Evolutionary conservation across 441 rosid species (phyloP), one percentile per base, ranked within the genome.

Genomic region (Populus hybrid): DNA sequence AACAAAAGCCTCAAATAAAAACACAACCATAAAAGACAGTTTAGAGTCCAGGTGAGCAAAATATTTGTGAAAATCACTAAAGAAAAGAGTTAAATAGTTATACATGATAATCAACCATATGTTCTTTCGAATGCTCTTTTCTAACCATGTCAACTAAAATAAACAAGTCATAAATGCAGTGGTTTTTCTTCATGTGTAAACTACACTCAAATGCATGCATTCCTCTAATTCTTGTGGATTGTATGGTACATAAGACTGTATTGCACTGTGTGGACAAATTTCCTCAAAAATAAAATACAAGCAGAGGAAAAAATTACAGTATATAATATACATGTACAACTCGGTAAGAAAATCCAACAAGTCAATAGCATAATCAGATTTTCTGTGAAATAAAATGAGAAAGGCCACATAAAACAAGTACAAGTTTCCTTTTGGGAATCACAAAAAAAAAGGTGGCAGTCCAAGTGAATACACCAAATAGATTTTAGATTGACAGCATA

Each of bases 1-100:
- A 40, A 77, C 71, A 40, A 28, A 24, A 64, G 18, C 23, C 46
- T 19, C 74, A 42, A 67, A 32, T n/a, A 7, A 42, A 23, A 40
- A 11, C 28, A 35, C 80, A 64, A n/a, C 21, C 28, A 30, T 72
- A 40, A 63, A 24, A 81, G 67, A 35, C 34, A 68, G 26, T 61
- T n/a, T 16, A 9, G 5, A 50, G 28, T 64, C 38, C 10, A 38
- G 8, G 23, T 26, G 12, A 1, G 16, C 63, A 68, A 30, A 67
- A 75, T 40, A 9, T 46, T 30, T 3, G 14, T 67, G 71, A 35
- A 24, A 40, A 36, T 19, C 70, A 12, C 14, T 38, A 26, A 42
- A 16, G 28, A 23, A 35, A 40, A 46, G 38, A 26, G 10, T 3
- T 26, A 9, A 28, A 26, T 24, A 26, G 0, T 1, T 5, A 75